phyloP scores from a whole-genome alignment of 208 protist species.

The Angomonas deanei region DNA sequence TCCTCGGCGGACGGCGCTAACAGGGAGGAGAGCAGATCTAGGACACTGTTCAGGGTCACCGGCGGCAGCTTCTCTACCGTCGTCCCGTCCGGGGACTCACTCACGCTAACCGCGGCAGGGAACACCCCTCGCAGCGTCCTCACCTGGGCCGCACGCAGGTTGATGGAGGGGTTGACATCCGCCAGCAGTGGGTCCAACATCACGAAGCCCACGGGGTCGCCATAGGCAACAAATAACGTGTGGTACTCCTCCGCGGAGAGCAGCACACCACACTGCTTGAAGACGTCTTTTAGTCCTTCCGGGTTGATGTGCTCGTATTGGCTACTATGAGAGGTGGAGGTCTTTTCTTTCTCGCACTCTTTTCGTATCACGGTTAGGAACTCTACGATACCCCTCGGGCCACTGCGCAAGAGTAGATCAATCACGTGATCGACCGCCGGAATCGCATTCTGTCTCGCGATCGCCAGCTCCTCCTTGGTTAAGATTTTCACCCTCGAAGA shows the following conservation, averaged over 20 bases:
- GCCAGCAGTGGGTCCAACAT: conserved; percentile 36
- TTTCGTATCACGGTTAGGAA: conserved; percentile 26
- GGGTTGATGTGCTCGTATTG: conserved; percentile 34
- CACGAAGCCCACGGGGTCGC: conserved; percentile 71
- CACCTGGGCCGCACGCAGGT: background rate
- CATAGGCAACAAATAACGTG: conserved; percentile 46
- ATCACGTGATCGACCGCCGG: conserved; percentile 39
- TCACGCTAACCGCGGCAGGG: background rate
- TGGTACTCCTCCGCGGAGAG: conserved; percentile 47
- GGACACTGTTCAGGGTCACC: conserved; percentile 24
- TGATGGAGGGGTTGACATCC: conserved; percentile 14
- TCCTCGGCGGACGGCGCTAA: conserved; percentile 14
- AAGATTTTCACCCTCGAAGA: conserved; percentile 9
- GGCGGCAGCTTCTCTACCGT: conserved; percentile 3
- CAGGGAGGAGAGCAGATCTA: conserved; percentile 14
- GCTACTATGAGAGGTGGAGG: background rate
- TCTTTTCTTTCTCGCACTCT: conserved; percentile 25
- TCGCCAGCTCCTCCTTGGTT: conserved; percentile 31
- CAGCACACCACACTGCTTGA: conserved; percentile 51
- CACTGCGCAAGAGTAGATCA: conserved; percentile 63
- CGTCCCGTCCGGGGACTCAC: background rate
- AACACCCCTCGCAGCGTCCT: background rate
- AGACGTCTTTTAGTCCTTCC: conserved; percentile 55
- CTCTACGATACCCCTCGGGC: conserved; percentile 45
- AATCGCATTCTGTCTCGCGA: conserved; percentile 49